Evolutionary conservation across 495 filamentous ascomycete species (phyloP).

Genomic region (Daldinia bambusicola): DNA sequence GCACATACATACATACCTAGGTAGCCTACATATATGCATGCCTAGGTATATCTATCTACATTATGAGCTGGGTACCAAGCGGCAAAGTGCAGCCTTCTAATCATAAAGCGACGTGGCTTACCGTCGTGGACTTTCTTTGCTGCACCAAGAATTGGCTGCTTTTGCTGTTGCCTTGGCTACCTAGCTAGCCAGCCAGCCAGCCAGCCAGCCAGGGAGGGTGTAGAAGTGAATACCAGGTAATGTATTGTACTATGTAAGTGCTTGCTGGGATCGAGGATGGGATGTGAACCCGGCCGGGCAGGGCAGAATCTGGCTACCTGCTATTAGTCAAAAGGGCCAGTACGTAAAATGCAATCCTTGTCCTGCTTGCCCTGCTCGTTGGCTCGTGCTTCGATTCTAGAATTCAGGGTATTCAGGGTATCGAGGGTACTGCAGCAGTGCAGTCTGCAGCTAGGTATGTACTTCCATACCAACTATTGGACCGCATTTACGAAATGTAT

Average conservation of each 20-base stretch:
- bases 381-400: slow-evolving; percentile 14
- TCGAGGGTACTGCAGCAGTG: no score
- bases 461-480: slow-evolving; percentile 1
- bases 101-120: slow-evolving; percentile 28
- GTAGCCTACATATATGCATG: no score
- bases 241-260: no score
- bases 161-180: no score
- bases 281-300: no score
- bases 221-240: not conserved
- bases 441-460: no score
- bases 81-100: slow-evolving; percentile 28
- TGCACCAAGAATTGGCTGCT: slow-evolving; percentile 10
- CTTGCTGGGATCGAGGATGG: slow-evolving; percentile 4
- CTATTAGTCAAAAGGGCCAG: not conserved
- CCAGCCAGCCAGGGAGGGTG: no score
- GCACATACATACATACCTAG: no score
- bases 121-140: slow-evolving; percentile 20
- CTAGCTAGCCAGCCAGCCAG: no score
- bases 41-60: slow-evolving; percentile 3
- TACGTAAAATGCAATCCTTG: slow-evolving; percentile 18
- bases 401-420: slow-evolving; percentile 7
- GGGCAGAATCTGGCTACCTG: no score
- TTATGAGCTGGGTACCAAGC: slow-evolving; percentile 9
- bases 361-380: not conserved
- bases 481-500: slow-evolving; percentile 1